Evolutionary conservation across 108 stramenopile genomes (phyloP), one percentile per base, ranked within the genome.

Genomic region (Nitzschia sp.): DNA sequence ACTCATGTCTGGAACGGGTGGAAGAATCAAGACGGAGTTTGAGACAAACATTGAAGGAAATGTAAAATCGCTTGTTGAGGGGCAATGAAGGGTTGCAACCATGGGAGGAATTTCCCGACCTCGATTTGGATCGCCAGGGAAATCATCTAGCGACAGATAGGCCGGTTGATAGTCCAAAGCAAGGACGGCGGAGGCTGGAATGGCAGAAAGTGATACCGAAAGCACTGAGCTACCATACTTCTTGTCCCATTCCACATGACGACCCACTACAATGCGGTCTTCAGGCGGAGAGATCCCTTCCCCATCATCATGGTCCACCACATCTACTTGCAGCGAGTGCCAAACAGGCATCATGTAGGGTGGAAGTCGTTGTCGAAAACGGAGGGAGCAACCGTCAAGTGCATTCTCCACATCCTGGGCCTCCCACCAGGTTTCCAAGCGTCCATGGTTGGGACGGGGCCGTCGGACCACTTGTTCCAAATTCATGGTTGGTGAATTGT

Each of bases 1-100:
- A 70, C 89, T 91, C 86, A 94, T 84, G 75, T 97, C 96, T 8
- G 94, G 94, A 54, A 92, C 82, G 0, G 94, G 94, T 54, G 90
- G 88, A 17, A 88, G 63, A 3, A 94, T 19, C 9, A 94, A 56
- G 15, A 87, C 44, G 0, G 87, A 76, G 50, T 89, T 65, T 19
- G 89, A 88, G 52, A 79, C 85, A 24, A 93, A 65, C 52, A 71
- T 26, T 5, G 29, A 34, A 34, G 29, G 29, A 22, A 15, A 24
- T 41, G 51, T 57, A 44, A 9, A 53, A 53, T 21, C 12, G 39
- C 54, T 25, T 46, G 50, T 51, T 26, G 19, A 20, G 53, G 42
- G 52, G 41, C 78, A 79, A 0, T 57, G 62, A 15, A 92, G 69
- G 10, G 73, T 70, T n/a, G 80, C 88, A 55, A 54, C 62, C 9